phyloP scores from a whole-genome alignment of 768 basidiomycete genomes.

The Pulveroboletus frians region DNA sequence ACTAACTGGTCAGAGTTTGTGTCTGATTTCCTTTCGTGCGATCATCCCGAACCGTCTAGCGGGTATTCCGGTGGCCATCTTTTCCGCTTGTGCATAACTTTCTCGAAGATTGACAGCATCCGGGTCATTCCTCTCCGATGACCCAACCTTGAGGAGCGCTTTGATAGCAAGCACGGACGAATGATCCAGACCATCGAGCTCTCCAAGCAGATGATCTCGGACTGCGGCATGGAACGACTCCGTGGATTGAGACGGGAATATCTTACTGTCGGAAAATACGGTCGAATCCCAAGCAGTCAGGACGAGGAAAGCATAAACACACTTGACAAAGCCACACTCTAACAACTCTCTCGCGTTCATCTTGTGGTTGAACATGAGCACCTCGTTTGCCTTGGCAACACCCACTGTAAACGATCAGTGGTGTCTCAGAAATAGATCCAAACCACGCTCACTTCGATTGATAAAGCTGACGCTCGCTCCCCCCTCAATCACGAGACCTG shows the following conservation, averaged over 20 bases:
- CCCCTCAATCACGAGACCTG: slow-evolving; percentile 64
- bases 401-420: slow-evolving; percentile 46
- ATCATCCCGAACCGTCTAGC: slow-evolving; percentile 48
- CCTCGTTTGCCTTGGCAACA: slow-evolving; percentile 63
- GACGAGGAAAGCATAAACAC: slow-evolving; percentile 9
- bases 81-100: slow-evolving; percentile 65
- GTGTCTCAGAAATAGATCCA: neutral
- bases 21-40: slow-evolving; percentile 58
- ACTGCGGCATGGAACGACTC: slow-evolving; percentile 53
- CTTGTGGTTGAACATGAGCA: slow-evolving; percentile 65
- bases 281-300: neutral
- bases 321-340: slow-evolving; percentile 64
- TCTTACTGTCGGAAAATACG: slow-evolving; percentile 38
- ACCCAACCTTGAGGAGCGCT: slow-evolving; percentile 47
- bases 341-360: slow-evolving; percentile 53
- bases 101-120: slow-evolving; percentile 65
- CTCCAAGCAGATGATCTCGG: slow-evolving; percentile 43
- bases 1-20: slow-evolving; percentile 45
- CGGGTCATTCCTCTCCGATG: slow-evolving; percentile 58
- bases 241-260: slow-evolving; percentile 49
- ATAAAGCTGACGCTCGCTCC: slow-evolving; percentile 66
- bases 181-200: slow-evolving; percentile 55
- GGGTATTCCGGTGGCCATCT: slow-evolving; percentile 59
- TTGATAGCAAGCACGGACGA: slow-evolving; percentile 50
- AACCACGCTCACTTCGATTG: slow-evolving; percentile 49